Percentiles rank a stretch among this genome's conserved stretches.
Conservation (phyloP, 2,329 filamentous ascomycete genomes). For the Fusarium sp. region DNA sequence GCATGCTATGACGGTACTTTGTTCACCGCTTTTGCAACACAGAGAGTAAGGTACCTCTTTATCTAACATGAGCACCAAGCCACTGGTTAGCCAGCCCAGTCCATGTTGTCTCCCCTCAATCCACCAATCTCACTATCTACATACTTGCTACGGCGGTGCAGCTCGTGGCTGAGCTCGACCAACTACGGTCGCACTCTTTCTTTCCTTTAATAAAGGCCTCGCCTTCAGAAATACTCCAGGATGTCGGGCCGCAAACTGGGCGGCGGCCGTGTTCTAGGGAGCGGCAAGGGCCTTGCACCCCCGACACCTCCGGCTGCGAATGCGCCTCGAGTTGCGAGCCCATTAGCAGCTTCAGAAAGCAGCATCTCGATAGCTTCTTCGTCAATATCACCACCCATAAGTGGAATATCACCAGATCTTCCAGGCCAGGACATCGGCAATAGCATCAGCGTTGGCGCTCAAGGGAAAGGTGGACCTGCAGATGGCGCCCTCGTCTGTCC, state of each 20-base stretch:
- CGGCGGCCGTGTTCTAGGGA: slow-evolving; percentile 91
- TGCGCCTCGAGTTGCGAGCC: slow-evolving; percentile 62
- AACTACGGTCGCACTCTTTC: slow-evolving; percentile 49
- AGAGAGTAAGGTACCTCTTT: slow-evolving; percentile 19
- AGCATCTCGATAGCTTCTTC: slow-evolving; percentile 83
- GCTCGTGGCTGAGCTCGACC: slow-evolving; percentile 52
- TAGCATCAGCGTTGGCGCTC: slow-evolving; percentile 76
- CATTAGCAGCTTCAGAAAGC: slow-evolving; percentile 72
- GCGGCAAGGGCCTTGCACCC: slow-evolving; percentile 83
- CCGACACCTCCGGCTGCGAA: slow-evolving; percentile 57
- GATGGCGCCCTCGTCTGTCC: slow-evolving; percentile 82
- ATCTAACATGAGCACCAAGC: slow-evolving; percentile 26
- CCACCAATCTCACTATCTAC: slow-evolving; percentile 32
- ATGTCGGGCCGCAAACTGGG: slow-evolving; percentile 92
- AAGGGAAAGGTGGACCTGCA: slow-evolving; percentile 63
- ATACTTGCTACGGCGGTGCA: slow-evolving; percentile 41
- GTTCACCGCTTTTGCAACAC: background rate
- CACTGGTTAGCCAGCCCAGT: slow-evolving; percentile 9
- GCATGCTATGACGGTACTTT: slow-evolving; percentile 32
- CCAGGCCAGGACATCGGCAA: slow-evolving; percentile 80
- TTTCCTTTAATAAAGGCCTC: background rate
- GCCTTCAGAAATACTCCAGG: slow-evolving; percentile 32
- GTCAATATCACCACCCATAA: slow-evolving; percentile 69
- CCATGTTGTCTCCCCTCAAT: slow-evolving; percentile 27
- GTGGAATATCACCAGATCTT: slow-evolving; percentile 74